These are phyloP conservation scores for Circinella umbellata DNA, from an alignment of 371 early-diverging fungal genomes.

Conservation along the genomic window DNA sequence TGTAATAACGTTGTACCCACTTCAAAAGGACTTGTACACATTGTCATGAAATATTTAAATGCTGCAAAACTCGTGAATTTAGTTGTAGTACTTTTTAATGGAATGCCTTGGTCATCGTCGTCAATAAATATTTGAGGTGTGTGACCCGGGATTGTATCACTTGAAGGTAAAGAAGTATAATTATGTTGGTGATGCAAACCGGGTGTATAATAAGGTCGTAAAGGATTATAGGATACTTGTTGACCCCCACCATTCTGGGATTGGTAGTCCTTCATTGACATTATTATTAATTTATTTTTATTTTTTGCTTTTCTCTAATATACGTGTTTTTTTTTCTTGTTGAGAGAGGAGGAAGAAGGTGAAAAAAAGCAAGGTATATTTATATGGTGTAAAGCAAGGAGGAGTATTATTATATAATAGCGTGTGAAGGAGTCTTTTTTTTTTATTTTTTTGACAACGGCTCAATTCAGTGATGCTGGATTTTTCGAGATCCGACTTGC, in stretches of 20 bases:
- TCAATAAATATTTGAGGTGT: slow-evolving; percentile 29
- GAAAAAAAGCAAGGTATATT: no score
- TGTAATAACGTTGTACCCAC: slow-evolving; percentile 79
- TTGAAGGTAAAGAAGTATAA: slow-evolving; percentile 49
- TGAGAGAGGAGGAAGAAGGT: no score
- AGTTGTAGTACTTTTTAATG: slow-evolving; percentile 43
- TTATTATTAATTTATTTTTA: no score
- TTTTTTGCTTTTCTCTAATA: no score
- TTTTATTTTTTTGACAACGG: no score
- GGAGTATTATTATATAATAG: no score
- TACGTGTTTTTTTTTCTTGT: no score
- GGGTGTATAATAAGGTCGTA: slow-evolving; percentile 53
- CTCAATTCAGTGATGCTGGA: no score
- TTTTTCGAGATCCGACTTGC: no score
- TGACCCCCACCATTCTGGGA: not conserved
- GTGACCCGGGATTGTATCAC: slow-evolving; percentile 35
- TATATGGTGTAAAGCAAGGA: no score
- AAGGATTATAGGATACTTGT: slow-evolving; percentile 26
- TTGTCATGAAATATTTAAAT: slow-evolving; percentile 67
- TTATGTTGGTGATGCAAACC: slow-evolving; percentile 47
- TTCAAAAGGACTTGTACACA: slow-evolving; percentile 75
- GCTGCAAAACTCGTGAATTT: slow-evolving; percentile 66
- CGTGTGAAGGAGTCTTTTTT: no score
- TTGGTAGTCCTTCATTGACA: slow-evolving; percentile 11
- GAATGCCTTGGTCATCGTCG: slow-evolving; percentile 20